Conservation (phyloP, 495 filamentous ascomycete genomes). For the Aspergillus sclerotioniger region DNA sequence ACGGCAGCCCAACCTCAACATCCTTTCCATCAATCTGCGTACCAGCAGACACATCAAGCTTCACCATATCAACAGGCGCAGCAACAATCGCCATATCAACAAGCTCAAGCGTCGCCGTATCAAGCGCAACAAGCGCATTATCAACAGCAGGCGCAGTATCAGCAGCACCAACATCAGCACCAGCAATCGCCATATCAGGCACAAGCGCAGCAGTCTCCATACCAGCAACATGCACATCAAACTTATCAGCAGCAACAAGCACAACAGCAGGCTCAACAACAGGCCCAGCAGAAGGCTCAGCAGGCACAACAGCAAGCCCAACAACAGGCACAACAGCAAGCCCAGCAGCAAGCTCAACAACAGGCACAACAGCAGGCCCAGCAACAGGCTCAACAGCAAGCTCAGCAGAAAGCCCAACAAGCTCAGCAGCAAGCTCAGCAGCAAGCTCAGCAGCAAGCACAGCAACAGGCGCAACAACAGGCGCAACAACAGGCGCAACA, state of each 20-base stretch:
- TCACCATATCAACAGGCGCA: conserved; percentile 7
- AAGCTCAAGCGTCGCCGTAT: conserved; percentile 6
- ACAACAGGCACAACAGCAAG: background rate
- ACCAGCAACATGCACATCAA: conserved; percentile 23
- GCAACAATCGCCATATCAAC: conserved; percentile 15
- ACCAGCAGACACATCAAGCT: conserved; percentile 8
- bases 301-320: conserved; percentile 1
- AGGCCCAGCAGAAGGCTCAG: conserved; percentile 9
- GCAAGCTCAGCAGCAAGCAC: conserved; percentile 2
- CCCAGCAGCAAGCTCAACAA: background rate
- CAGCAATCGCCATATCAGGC: conserved; percentile 10
- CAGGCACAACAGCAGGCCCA: background rate
- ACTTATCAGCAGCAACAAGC: conserved; percentile 22
- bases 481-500: background rate
- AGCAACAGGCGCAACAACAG: background rate
- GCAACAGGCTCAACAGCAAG: conserved; percentile 1
- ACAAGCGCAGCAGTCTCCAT: conserved; percentile 16
- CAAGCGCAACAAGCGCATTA: conserved; percentile 14
- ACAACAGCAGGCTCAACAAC: background rate
- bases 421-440: background rate
- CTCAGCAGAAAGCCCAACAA: background rate
- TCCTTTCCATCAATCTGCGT: conserved; percentile 9
- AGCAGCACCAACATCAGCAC: conserved; percentile 11
- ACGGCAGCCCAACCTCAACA: conserved; percentile 15
- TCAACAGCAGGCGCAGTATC: conserved; percentile 13